Evolutionary conservation across 306 rosid species (phyloP).

Genomic region (Vicia sativa): DNA sequence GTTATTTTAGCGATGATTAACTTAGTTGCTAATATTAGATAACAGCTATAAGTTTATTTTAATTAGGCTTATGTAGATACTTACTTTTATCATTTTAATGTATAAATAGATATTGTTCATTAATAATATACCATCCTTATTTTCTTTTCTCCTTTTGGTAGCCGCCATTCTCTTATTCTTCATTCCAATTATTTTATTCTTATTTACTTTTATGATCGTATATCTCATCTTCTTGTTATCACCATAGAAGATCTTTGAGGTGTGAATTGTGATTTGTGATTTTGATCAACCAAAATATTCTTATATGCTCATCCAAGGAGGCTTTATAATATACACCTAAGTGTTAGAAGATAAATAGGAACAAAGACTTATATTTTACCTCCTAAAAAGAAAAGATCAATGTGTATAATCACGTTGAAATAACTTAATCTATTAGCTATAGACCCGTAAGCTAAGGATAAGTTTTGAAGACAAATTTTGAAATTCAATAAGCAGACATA

Average conservation of each 20-base stretch:
- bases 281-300: background rate
- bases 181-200: too few species aligned
- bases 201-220: too few species aligned
- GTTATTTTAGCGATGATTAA: too few species aligned
- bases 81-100: too few species aligned
- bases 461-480: slow-evolving; percentile 6
- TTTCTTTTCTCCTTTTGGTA: too few species aligned
- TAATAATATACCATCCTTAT: too few species aligned
- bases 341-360: too few species aligned
- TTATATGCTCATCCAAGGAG: slow-evolving; percentile 6
- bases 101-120: too few species aligned
- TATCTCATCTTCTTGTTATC: background rate
- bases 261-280: background rate
- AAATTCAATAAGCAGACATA: background rate
- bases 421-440: background rate
- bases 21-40: too few species aligned
- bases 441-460: background rate
- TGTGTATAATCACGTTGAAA: background rate
- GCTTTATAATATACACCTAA: background rate
- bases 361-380: background rate
- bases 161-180: too few species aligned
- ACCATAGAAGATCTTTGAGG: background rate
- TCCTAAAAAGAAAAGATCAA: background rate
- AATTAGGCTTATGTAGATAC: too few species aligned
- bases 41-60: too few species aligned